phyloP scores from a whole-genome alignment of 805 yeast species.

The Candida stauntonica region DNA sequence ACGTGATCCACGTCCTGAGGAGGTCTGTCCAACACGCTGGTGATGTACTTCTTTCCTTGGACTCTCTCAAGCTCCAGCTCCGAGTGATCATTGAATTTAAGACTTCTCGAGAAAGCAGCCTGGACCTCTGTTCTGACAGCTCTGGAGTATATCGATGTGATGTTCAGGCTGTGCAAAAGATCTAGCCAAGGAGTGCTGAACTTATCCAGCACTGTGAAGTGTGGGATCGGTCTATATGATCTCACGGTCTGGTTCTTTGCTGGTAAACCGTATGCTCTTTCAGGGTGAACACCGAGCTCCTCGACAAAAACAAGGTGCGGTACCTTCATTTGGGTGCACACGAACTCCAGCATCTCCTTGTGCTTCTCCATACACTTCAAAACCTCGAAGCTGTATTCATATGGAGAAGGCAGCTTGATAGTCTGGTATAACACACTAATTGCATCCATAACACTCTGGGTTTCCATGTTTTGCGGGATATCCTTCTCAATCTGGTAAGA shows the following conservation, averaged over 20 bases:
- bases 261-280: neutral
- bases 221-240: neutral
- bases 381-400: constrained; percentile 1
- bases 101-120: no score
- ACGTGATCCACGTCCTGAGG: neutral
- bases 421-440: neutral
- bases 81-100: neutral
- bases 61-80: neutral
- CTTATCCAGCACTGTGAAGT: neutral
- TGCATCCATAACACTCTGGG: neutral
- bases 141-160: no score
- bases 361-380: neutral
- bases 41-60: neutral
- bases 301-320: neutral
- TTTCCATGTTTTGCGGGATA: no score
- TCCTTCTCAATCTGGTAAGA: constrained; percentile 13
- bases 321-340: neutral
- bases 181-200: neutral
- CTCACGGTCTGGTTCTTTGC: neutral
- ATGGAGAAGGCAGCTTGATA: constrained; percentile 5
- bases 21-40: neutral
- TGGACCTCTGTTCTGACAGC: neutral
- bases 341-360: constrained; percentile 1
- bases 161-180: neutral
- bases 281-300: neutral